These are phyloP conservation scores for Acidomyces sp. DNA, from an alignment of 495 filamentous ascomycete species.

Conservation along the genomic window DNA sequence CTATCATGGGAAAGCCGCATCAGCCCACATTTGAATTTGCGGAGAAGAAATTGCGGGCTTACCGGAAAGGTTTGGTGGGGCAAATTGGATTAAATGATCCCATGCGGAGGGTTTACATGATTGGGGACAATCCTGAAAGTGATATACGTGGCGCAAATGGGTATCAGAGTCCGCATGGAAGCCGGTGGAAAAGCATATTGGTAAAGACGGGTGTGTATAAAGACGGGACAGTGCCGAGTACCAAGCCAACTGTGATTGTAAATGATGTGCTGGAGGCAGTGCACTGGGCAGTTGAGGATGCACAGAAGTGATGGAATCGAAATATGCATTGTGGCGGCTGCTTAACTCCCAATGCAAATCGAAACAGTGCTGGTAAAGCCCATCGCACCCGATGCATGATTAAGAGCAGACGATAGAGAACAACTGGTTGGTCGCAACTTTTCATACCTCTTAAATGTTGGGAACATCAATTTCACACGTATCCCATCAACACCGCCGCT, in stretches of 20 bases:
- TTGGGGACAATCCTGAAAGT: constrained; percentile 91
- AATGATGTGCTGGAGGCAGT: constrained; percentile 59
- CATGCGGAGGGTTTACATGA: constrained; percentile 72
- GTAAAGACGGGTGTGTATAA: constrained; percentile 73
- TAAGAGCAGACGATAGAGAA: no score
- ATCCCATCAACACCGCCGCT: constrained; percentile 80
- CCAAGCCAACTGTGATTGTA: constrained; percentile 46
- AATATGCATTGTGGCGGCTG: no score
- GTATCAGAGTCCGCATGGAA: constrained; percentile 50
- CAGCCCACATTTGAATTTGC: constrained; percentile 69
- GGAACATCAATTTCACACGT: no score
- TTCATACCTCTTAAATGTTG: no score
- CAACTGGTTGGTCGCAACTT: no score
- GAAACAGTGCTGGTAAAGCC: no score
- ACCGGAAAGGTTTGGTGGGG: constrained; percentile 35
- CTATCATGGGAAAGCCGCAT: constrained; percentile 73
- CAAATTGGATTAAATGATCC: constrained; percentile 26
- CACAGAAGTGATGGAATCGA: no score
- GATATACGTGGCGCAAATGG: constrained; percentile 86
- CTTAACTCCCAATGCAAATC: no score
- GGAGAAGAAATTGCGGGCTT: constrained; percentile 52
- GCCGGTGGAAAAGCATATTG: constrained; percentile 65
- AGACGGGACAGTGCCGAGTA: constrained; percentile 40
- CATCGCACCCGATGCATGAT: no score
- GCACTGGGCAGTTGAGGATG: constrained; percentile 43